Percentiles rank a stretch among this genome's conserved stretches.
These are phyloP conservation scores for Phialocephala subalpina DNA, from an alignment of 2,329 filamentous ascomycete genomes.

Conservation along the genomic window DNA sequence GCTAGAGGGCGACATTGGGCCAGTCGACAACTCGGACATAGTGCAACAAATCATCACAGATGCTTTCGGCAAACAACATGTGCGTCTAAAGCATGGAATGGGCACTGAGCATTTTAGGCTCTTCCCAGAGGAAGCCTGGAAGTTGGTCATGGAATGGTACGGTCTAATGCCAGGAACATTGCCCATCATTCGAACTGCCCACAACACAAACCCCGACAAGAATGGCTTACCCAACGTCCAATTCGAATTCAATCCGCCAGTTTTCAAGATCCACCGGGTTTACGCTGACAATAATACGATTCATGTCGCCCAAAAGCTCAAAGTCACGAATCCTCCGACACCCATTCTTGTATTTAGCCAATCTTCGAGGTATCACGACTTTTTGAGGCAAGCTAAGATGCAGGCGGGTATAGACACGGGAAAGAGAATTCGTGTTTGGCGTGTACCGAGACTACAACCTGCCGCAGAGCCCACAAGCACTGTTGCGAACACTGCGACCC, in stretches of 20 bases:
- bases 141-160: conserved; percentile 83
- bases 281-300: conserved; percentile 66
- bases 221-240: conserved; percentile 69
- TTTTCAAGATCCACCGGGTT: conserved; percentile 86
- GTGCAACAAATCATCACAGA: conserved; percentile 67
- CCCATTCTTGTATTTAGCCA: conserved; percentile 75
- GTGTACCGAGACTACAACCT: conserved; percentile 39
- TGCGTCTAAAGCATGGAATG: conserved; percentile 76
- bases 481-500: conserved; percentile 52
- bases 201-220: conserved; percentile 73
- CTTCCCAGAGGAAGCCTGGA: conserved; percentile 83
- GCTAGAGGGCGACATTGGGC: conserved; percentile 68
- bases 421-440: conserved; percentile 75
- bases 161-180: conserved; percentile 74
- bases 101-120: conserved; percentile 78
- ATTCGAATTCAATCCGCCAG: conserved; percentile 84
- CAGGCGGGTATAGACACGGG: conserved; percentile 70
- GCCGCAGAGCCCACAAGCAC: conserved; percentile 44
- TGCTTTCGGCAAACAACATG: conserved; percentile 63
- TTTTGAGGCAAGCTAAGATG: conserved; percentile 77
- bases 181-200: conserved; percentile 77
- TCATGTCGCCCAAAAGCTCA: conserved; percentile 64
- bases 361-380: conserved; percentile 74
- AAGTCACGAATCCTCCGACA: conserved; percentile 67
- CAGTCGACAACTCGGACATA: conserved; percentile 88